Conservation (phyloP, 2,329 filamentous ascomycete species). For the Botrytis tulipae region DNA sequence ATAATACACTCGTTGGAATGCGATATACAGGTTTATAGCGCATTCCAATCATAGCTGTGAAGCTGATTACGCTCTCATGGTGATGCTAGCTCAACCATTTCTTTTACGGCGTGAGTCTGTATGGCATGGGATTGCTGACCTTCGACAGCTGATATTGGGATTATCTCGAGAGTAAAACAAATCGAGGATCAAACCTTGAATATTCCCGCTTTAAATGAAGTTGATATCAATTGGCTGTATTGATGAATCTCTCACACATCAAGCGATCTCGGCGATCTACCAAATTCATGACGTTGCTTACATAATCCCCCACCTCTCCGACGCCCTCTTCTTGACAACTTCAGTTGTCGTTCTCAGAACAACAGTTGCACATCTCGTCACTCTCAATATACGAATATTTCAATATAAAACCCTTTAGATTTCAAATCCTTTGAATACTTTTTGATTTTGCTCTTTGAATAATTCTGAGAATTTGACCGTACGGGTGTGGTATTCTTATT, state of each 20-base stretch:
- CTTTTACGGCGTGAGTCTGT: background rate
- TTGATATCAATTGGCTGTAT: background rate
- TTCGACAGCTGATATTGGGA: background rate
- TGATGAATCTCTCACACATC: background rate
- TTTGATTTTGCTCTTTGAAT: background rate
- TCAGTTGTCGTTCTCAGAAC: conserved; percentile 24
- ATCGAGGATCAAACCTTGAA: background rate
- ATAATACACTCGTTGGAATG: conserved; percentile 38
- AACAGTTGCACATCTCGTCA: conserved; percentile 21
- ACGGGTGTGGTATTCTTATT: background rate
- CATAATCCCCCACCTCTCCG: background rate
- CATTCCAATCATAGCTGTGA: background rate
- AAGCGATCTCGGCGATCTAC: background rate
- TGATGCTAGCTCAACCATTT: background rate
- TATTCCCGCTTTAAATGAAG: no score
- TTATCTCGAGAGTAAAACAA: background rate
- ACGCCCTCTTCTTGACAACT: background rate
- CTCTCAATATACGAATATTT: conserved; percentile 2
- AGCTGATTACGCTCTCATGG: background rate
- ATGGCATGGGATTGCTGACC: background rate
- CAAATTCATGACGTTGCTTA: background rate
- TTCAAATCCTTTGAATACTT: background rate
- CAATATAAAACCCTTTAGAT: background rate
- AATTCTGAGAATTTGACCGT: background rate
- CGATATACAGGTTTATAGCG: background rate